These are phyloP conservation scores for Nitzschia putrida DNA, from an alignment of 108 stramenopile species.

Conservation along the genomic window DNA sequence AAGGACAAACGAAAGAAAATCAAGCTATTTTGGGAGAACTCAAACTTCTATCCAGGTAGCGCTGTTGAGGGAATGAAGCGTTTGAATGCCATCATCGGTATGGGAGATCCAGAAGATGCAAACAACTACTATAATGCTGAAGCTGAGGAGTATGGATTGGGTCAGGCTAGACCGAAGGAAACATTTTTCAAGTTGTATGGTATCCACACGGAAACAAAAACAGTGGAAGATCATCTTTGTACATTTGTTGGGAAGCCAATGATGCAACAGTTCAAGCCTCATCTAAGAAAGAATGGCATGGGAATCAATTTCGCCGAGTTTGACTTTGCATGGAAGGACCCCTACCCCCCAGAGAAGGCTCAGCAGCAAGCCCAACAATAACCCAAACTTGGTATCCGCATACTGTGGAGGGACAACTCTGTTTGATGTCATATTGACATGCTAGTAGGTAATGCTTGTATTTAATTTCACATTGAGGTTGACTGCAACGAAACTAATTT, in stretches of 20 bases:
- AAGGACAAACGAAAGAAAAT: conserved; percentile 56
- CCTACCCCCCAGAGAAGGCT: conserved; percentile 14
- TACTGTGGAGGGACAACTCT: no score
- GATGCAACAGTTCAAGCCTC: conserved; percentile 67
- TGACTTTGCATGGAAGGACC: conserved; percentile 54
- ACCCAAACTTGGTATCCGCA: no score
- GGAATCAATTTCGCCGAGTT: conserved; percentile 75
- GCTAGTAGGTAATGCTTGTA: no score
- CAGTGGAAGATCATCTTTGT: conserved; percentile 79
- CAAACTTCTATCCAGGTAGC: conserved; percentile 54
- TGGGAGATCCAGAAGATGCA: conserved; percentile 49
- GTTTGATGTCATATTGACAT: no score
- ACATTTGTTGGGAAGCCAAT: conserved; percentile 84
- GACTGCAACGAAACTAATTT: no score
- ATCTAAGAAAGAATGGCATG: conserved; percentile 67
- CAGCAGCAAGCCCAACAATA: no score
- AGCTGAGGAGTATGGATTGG: conserved; percentile 73
- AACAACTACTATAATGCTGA: conserved; percentile 54
- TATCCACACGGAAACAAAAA: conserved; percentile 77
- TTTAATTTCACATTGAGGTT: no score
- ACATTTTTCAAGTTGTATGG: conserved; percentile 81
- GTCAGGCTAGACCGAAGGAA: conserved; percentile 67
- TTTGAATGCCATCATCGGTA: conserved; percentile 81
- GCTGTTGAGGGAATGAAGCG: conserved; percentile 76
- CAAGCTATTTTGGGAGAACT: conserved; percentile 84